Evolutionary conservation across 2,329 filamentous ascomycete genomes (phyloP), one percentile per base, ranked within the genome.

Genomic region (Elsinoe batatas): DNA sequence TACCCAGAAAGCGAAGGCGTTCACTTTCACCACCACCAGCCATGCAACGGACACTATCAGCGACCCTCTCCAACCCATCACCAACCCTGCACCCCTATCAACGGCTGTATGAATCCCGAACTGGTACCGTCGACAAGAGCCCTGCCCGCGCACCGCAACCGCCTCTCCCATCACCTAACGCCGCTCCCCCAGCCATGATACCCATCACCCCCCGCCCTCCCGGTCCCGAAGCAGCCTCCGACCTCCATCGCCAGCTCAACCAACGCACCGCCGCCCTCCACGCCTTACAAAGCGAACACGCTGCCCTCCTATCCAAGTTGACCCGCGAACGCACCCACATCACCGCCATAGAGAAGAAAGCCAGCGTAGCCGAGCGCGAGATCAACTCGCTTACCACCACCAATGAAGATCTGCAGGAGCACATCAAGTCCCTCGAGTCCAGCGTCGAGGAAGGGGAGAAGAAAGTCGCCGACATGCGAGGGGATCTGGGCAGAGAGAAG

Each of bases 201-300:
- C 38, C n/a, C 3, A 15, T 11, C 15, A 42, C 15, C 38, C 38
- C 38, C 6, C 18, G n/a, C 43, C 43, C 43, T 47, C 61, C 3
- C 60, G 56, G 49, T 12, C 65, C 64, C 7, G 65, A 66, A 13
- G 72, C 76, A 56, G 64, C 77, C 17, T 71, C 75, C 50, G 74
- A 76, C 50, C 68, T 80, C 6, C 78, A 79, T 60, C 77, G 79
- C 61, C 76, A 79, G 62, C 70, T 79, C 36, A 77, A 74, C 13
- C 67, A 79, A 56, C 79, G 79, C 60, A 75, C 77, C 3, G 67
- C 79, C 15, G 73, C 74, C 11, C 69, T 79, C 18, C 74, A 77
- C 58, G 78, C 75, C 1, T 67, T 80, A 5, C 77, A 79, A 61
- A 69, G 70, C n/a, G 78, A 80, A 63, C 77, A 81, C 61, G 72